Evolutionary conservation across 106 monocot genomes (phyloP), one percentile per base, ranked within the genome.

Genomic region (Dactylorhiza incarnata): DNA sequence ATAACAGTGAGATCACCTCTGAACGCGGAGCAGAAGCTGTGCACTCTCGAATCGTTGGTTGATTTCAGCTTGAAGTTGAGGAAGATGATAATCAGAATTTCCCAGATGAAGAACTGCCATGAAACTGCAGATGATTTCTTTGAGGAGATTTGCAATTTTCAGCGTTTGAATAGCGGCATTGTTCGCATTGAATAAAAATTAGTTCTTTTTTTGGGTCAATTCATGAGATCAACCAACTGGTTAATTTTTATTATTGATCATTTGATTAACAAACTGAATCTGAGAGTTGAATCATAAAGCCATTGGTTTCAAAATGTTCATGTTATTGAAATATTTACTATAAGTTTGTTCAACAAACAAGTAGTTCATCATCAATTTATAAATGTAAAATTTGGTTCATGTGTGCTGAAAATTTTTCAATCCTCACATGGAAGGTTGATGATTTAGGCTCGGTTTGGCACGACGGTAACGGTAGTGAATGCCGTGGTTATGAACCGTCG

Each of bases 21-120:
- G 65, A 94, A 99, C 78, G 88, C 94, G 8, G 92, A 90, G 74
- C 94, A 99, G 80, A 99, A 99, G 76, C 81, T 99, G 75, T 88
- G 69, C 51, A 87, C 99, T 5, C 88, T 99, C 0, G 85, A 85
- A 29, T 88, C 85, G 15, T 71, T 94, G 77, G 75, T 94, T 49
- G 83, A 80, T 48, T 83, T 82, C 73, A 82, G 89, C 50, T 68
- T 29, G 24, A 90, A 80, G 52, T 76, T 94, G 58, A 49, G 51
- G 16, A 89, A 72, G 75, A 83, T 99, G 91, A 73, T 86, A n/a
- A 90, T 99, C 44, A 84, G 92, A 78, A 82, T 99, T 47, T 87
- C 89, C 2, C 87, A 88, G 81, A 99, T 94, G 94, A 94, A 91
- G 72, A 89, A 86, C 19, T 85, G 85, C 78, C 79, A 89, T 83